Percentiles rank a stretch among this genome's conserved stretches.
These are phyloP conservation scores for Pterulicium gracile DNA, from an alignment of 1,284 basidiomycete genomes.

Conservation along the genomic window DNA sequence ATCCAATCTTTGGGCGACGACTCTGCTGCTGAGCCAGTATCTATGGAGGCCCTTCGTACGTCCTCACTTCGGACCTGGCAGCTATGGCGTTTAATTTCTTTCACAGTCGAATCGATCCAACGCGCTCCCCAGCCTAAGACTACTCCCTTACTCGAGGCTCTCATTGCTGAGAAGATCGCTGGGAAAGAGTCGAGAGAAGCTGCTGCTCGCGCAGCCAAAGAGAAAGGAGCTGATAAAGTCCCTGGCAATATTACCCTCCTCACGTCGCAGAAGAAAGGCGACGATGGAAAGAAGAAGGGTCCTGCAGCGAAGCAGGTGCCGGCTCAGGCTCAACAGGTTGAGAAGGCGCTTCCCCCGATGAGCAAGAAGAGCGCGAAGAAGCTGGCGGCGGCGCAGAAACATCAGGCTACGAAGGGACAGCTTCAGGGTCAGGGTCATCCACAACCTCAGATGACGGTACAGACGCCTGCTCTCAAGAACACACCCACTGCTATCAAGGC, in stretches of 20 bases:
- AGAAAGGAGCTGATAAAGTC: too few species aligned
- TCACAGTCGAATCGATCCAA: slow-evolving; percentile 49
- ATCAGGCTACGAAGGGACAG: background rate
- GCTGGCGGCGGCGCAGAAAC: slow-evolving; percentile 12
- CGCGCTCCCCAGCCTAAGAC: slow-evolving; percentile 55
- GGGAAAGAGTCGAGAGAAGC: too few species aligned
- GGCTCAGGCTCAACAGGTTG: too few species aligned
- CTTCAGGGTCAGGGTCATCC: background rate
- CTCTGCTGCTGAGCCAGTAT: slow-evolving; percentile 37
- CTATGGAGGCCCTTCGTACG: slow-evolving; percentile 57
- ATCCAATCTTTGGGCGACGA: slow-evolving; percentile 49
- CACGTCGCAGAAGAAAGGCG: slow-evolving; percentile 45
- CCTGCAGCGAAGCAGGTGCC: slow-evolving; percentile 10
- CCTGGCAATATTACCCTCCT: too few species aligned
- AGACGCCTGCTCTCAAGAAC: background rate
- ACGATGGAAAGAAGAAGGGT: slow-evolving; percentile 8
- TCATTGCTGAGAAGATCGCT: slow-evolving; percentile 71
- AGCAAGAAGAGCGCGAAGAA: slow-evolving; percentile 5
- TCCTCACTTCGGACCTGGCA: slow-evolving; percentile 7
- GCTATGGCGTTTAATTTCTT: background rate
- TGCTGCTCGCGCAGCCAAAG: too few species aligned
- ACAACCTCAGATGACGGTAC: background rate
- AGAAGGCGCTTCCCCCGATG: background rate
- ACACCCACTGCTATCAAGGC: background rate
- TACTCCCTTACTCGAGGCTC: slow-evolving; percentile 81